phyloP scores from a whole-genome alignment of 129 eudicot species.

The Dittrichia graveolens region DNA sequence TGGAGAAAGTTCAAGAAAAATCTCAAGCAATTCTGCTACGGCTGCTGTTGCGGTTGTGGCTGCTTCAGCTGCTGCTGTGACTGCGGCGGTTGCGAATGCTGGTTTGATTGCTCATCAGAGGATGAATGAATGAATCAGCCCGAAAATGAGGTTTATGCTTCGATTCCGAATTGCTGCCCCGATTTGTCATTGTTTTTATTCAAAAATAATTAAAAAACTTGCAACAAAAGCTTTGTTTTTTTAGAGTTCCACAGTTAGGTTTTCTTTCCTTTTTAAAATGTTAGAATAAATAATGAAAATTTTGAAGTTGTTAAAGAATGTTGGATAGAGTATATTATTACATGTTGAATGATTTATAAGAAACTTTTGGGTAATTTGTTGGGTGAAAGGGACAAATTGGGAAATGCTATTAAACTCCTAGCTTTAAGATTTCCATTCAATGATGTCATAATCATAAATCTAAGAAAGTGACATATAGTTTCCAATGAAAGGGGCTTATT shows the following conservation, averaged over 20 bases:
- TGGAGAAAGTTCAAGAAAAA: constrained; percentile 19
- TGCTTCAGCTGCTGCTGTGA: neutral
- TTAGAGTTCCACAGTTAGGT: neutral
- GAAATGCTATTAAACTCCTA: neutral
- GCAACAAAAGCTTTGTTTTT: constrained; percentile 10
- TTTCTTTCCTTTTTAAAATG: neutral
- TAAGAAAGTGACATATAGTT: neutral
- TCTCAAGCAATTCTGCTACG: neutral
- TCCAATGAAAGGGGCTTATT: neutral
- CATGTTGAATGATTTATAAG: neutral
- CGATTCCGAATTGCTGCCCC: neutral
- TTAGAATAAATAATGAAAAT: neutral
- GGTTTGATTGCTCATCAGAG: neutral
- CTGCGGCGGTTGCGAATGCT: neutral
- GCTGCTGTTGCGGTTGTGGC: neutral
- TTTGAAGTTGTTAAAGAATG: too few species aligned
- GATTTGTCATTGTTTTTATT: neutral
- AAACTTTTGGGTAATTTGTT: neutral
- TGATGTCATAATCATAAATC: constrained; percentile 16
- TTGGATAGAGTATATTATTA: too few species aligned
- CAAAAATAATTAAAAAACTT: neutral
- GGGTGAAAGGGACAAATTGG: neutral
- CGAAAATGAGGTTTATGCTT: neutral
- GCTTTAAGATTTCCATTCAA: neutral
- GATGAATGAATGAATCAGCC: neutral